Base-by-base conservation (phyloP, 768 basidiomycete genomes). In the Agaricus blazei region DNA sequence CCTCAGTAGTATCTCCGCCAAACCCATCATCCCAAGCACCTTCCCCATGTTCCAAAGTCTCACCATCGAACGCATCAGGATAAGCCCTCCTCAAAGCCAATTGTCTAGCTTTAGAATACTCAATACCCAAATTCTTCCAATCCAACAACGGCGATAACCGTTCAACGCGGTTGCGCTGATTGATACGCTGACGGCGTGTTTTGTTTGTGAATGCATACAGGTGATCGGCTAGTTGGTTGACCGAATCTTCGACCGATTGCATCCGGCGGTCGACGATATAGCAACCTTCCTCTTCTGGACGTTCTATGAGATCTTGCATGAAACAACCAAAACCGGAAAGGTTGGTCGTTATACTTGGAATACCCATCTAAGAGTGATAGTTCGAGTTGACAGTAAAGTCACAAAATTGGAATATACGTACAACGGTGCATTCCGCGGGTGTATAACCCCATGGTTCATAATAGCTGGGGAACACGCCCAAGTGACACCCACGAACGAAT, bases 381-480 rank as follows among this genome's bases (percentile, higher is more conserved):
- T 47, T 11, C 9, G 9, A 47, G 27, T 29, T 28, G 14, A n/a
- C n/a, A n/a, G n/a, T n/a, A n/a, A 3, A 4, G 19, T 19, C 19
- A 19, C 29, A 31, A 15, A 31, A 27, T 11, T 29, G 29, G 26
- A 28, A 7, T 28, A 47, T 9, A 65, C 87, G 60, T 72, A 89
- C 88, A 37, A 99, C 97, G n/a, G 97, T 98, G 68, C 97, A 98
- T 68, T 98, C 96, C 1, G 96, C 96, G 0, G 96, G 96, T 1
- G 93, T 97, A 67, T 97, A 97, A 0, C 92, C 92, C 92, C 92
- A 93, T 3, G 93, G 93, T 72, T 95, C 91, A 67, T 97, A 98
- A 66, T 98, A 98, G 61, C 88, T 92, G 2, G 97, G 96, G 81
- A 99, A 99, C 40, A 99, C 96, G 47, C 97, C 97, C 48, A 99